Percentiles rank a stretch among this genome's conserved stretches.
Evolutionary conservation across 202 grass and related monocot species (phyloP).

Genomic region (Sporobolus alterniflorus): DNA sequence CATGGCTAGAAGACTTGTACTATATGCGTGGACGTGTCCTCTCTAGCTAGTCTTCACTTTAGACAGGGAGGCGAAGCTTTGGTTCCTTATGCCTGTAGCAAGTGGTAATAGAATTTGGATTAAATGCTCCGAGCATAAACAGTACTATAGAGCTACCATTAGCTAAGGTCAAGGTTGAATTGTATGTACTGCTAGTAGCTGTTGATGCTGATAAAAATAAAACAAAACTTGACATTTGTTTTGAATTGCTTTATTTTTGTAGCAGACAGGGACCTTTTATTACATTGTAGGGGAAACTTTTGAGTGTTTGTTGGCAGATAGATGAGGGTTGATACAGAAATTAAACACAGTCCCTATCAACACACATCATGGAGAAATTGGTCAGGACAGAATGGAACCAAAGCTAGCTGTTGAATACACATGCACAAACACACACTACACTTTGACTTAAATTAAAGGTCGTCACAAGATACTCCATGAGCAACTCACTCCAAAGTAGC

Average conservation of each 20-base stretch:
- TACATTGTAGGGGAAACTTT: not conserved
- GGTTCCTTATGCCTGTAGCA: not conserved
- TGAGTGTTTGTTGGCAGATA: not conserved
- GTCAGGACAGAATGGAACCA: conserved; percentile 20
- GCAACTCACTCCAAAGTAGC: not conserved
- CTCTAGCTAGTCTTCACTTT: not conserved
- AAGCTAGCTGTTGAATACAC: not conserved
- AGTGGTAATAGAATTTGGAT: not conserved
- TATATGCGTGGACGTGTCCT: conserved; percentile 17
- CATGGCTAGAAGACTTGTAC: conserved; percentile 39
- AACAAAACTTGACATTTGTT: not conserved
- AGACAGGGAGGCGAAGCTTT: conserved; percentile 4
- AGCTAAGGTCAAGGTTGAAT: not conserved
- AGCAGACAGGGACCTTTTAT: not conserved
- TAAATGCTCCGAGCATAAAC: not conserved
- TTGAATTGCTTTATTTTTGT: not conserved
- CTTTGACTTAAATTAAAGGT: conserved; percentile 33
- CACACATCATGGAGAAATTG: conserved; percentile 19
- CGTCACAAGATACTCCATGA: not conserved
- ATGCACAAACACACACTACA: not conserved
- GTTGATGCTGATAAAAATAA: not conserved
- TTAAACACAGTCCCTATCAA: conserved; percentile 27
- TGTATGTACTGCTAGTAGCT: not conserved
- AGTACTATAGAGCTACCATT: not conserved
- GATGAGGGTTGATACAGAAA: conserved; percentile 8